These are phyloP conservation scores for Aechmea fasciata DNA, from an alignment of 176 grass and related monocot genomes.

Conservation along the genomic window DNA sequence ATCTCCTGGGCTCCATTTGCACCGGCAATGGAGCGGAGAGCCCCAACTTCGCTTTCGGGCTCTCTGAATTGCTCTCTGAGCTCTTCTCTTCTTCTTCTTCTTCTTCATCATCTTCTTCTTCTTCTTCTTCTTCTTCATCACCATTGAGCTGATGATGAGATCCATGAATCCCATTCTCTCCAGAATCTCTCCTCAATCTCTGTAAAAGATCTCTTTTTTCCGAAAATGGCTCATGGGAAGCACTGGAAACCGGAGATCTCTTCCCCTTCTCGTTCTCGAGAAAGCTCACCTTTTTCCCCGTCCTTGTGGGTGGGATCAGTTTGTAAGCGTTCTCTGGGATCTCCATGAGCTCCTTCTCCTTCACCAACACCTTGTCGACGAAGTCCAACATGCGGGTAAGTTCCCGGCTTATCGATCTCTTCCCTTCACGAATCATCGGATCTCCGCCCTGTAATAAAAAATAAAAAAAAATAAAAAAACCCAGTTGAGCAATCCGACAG, in stretches of 20 bases:
- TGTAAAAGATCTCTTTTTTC: conserved; percentile 29
- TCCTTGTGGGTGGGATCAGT: conserved; percentile 2
- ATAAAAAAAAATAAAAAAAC: too few relatives aligned
- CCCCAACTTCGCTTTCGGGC: conserved; percentile 23
- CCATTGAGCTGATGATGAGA: conserved; percentile 28
- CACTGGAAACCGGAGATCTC: conserved; percentile 9
- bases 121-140: conserved; percentile 7
- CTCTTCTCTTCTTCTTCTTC: conserved; percentile 14
- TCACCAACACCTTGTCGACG: conserved; percentile 68
- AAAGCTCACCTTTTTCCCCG: conserved; percentile 40
- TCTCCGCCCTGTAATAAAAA: conserved; percentile 43
- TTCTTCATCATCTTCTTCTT: conserved; percentile 3
- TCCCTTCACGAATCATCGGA: conserved; percentile 79
- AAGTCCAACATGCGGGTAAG: conserved; percentile 71
- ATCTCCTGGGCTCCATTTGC: conserved; percentile 57
- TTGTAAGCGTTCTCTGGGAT: conserved; percentile 10
- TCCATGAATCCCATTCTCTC: neutral
- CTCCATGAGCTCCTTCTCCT: conserved; percentile 35
- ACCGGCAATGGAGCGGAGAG: conserved; percentile 47
- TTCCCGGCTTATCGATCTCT: conserved; percentile 59
- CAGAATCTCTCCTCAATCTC: conserved; percentile 6
- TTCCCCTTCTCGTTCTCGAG: conserved; percentile 21
- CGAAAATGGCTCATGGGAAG: neutral
- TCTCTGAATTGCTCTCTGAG: conserved; percentile 26
- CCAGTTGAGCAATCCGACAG: conserved; percentile 1